Evolutionary conservation across 73 alveolate genomes (phyloP), one percentile per base, ranked within the genome.

Genomic region (Tetrahymena thermophila): DNA sequence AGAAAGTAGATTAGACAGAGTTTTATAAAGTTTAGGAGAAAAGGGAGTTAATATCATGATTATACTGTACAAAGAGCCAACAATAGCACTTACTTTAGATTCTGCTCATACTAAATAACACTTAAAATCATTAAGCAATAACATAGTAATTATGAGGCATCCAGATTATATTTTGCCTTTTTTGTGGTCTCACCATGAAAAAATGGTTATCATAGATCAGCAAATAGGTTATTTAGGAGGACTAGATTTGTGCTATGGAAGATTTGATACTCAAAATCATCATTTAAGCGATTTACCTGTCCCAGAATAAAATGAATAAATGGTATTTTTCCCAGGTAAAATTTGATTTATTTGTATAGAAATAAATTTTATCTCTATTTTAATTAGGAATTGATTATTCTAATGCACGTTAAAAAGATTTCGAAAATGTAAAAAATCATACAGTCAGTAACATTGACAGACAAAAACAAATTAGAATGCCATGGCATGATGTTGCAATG

Each of bases 171-270:
- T 98, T 15, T 35, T 96, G n/a, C 98, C 96, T 57, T 93, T 96
- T 34, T 93, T 98, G 44, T 99, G 99, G 99, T 94, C 99, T 37
- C 99, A 99, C 96, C 99, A 99, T 95, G 99, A 98, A 93, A 99
- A 99, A 97, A 96, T 99, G 94, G 99, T 98, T 17, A 97, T 98
- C 21, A 98, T 99, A 19, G 99, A 99, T 96, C 98, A 98, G 44
- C 43, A 96, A 84, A 95, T 98, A 15, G 99, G 98, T 10, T 99
- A 97, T 95, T 94, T 99, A 31, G 99, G 99, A 38, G 99, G 99
- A 1, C 93, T 99, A 23, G 99, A 99, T 96, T 94, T 99, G 37
- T 99, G 99, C 94, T 98, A 96, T 97, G 99, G 99, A 3, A 95
- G 99, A 96, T 98, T 97, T 97, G 99, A 99, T 96, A 98, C 96